Evolutionary conservation across 2,329 filamentous ascomycete species (phyloP).

Genomic region (Ophidiomyces ophidiicola): DNA sequence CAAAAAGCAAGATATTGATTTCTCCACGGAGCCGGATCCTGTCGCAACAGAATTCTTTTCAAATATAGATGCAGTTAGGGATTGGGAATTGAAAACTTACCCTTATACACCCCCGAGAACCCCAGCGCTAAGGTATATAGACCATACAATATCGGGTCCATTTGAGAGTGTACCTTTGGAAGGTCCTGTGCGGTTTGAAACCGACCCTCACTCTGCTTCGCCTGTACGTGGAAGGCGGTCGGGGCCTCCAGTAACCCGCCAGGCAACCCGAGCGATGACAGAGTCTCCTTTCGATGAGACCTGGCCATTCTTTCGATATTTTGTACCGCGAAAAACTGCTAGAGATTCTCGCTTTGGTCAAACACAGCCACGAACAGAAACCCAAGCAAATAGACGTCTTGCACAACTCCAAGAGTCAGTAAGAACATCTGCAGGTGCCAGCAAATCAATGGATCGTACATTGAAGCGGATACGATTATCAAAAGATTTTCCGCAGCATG

Average conservation of each 20-base stretch:
- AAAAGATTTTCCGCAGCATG: slow-evolving; percentile 7
- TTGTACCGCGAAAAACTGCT: neutral
- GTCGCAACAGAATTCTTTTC: slow-evolving; percentile 20
- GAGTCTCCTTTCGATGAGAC: neutral
- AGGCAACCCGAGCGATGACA: slow-evolving; percentile 7
- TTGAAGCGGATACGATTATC: slow-evolving; percentile 3
- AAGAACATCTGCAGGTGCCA: neutral
- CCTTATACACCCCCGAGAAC: slow-evolving; percentile 20
- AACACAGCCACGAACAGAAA: neutral
- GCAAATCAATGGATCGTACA: slow-evolving; percentile 3
- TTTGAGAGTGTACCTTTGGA: slow-evolving; percentile 25
- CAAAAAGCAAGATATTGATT: slow-evolving; percentile 14
- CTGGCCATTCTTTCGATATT: neutral
- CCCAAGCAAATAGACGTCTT: slow-evolving; percentile 10
- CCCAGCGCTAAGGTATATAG: slow-evolving; percentile 25
- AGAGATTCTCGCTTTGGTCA: neutral
- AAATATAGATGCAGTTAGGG: slow-evolving; percentile 24
- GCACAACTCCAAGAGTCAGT: slow-evolving; percentile 5
- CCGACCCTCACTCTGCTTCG: slow-evolving; percentile 18
- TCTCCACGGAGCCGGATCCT: slow-evolving; percentile 18
- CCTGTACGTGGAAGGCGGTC: slow-evolving; percentile 9
- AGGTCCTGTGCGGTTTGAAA: slow-evolving; percentile 26
- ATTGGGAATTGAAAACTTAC: slow-evolving; percentile 29
- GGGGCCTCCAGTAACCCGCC: slow-evolving; percentile 13
- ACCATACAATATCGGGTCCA: slow-evolving; percentile 25